Evolutionary conservation across 768 basidiomycete species (phyloP), one percentile per base, ranked within the genome.

Genomic region (Amanita brunnescens): DNA sequence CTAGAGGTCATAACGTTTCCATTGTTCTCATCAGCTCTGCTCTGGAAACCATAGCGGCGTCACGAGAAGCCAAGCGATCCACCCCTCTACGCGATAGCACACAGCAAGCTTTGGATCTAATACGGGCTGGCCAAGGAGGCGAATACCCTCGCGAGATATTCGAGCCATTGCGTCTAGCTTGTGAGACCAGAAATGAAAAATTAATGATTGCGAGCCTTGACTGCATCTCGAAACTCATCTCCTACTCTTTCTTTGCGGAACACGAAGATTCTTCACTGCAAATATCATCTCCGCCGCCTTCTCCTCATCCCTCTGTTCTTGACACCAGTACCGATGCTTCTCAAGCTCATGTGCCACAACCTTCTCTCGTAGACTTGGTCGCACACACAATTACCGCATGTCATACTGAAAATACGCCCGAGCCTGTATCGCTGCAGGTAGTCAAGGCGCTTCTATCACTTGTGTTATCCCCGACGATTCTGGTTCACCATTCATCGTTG

Each of bases 181-280:
- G 96, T 70, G 95, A 98, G 72, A 97, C 94, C 3, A 79, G 84
- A 47, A 88, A 77, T 56, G 93, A 97, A 64, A 91, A 91, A 58
- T 78, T 98, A 30, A 90, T 93, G 85, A 91, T 96, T 63, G 90
- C 93, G 14, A 95, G 94, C 59, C 72, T 99, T 64, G 96, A 99
- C 67, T 94, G 96, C 62, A 92, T 97, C 54, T 91, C 92, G 50
- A 99, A 99, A 68, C 80, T 99, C 57, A 90, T 98, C 55, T 94
- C 93, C 6, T 91, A 98, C 67, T 93, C 91, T 21, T 98, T 98
- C 78, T 97, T 98, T 62, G 79, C 81, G 38, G 94, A 96, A 58
- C 66, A 77, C 29, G 51, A 66, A 24, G 57, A 68, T 48, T 64
- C 70, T 48, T 59, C 66, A 30, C 44, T 41, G 35, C 21, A 51